Evolutionary conservation across 2,329 filamentous ascomycete genomes (phyloP), one percentile per base, ranked within the genome.

Genomic region (Zalaria sp.): DNA sequence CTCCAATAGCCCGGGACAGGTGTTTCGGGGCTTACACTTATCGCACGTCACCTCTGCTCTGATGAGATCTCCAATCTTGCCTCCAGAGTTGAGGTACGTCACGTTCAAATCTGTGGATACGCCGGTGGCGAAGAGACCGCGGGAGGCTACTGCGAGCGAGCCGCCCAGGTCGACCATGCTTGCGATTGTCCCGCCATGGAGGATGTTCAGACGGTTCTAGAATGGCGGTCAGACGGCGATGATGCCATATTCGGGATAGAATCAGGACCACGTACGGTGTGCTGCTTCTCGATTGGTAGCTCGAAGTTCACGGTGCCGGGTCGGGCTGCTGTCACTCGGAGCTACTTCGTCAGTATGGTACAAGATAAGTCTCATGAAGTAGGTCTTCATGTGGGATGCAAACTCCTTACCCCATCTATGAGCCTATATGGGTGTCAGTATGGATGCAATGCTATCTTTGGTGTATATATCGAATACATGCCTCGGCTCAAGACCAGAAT

Each of bases 401-500:
- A 28, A 25, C 5, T n/a, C 49, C 60, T 43, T 50, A 66, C 63
- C 3, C 57, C 54, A 51, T 68, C 63, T 5, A 68, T 51, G 4
- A 69, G 48, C 39, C 65, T 68, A 7, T 8, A 25, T 38, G 5
- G 25, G 42, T 44, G 5, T 32, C 35, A 43, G 18, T 31, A 46
- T 9, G 27, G 18, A 18, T 18, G 2, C 18, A 18, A 18, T 2
- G 18, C 18, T 18, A 18, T 18, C 2, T 18, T 18, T 18, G 18
- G 2, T 18, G 18, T 18, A 18, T 18, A 2, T 18, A 18, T 18
- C 2, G 18, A 18, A 2, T 18, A 31, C 40, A 25, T 67, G 93
- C 88, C 83, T 83, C 58, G 86, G 86, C 61, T 95, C 89, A 18
- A 96, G 66, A 5, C 88, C 88, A 4, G 87, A 94, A 49, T 85